Base-by-base conservation (phyloP, 2,329 filamentous ascomycete species). In the Acarospora socialis region DNA sequence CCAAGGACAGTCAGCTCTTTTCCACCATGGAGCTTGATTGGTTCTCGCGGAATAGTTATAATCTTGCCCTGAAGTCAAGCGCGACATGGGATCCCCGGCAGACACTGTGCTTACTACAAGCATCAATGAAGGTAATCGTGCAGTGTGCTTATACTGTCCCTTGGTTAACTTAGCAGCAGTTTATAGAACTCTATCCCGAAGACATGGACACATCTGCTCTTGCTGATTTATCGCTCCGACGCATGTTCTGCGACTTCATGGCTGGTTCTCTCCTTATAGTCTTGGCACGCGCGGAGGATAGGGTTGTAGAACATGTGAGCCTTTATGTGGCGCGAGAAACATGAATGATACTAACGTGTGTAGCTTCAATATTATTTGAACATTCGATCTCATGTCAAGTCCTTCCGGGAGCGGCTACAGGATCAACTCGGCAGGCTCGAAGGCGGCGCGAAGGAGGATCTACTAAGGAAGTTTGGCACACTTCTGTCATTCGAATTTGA, bases 31-130 rank as follows among this genome's bases (percentile, higher is more conserved):
- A 93, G 44, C 60, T 92, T 3, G 68, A 86, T 43, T 92, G 83
- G 83, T 86, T 92, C 49, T 77, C 76, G 21, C 76, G 76, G 40
- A 87, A 81, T 40, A 68, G 78, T 1, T 92, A 92, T 58, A 92
- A 90, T 42, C 52, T 84, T 5, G 76, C 74, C 0, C 54, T 87
- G 4, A 71, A 73, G 38, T 62, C 76, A 36, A 66, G 65, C 42
- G 61, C 64, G 2, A 59, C 67, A 1, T 76, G 77, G 63, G 50
- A 66, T 15, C 60, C 74, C 1, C 49, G 52, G 4, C 53, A 63
- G 29, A 59, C 77, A 0, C 48, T 75, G 3, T 60, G 68, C 3
- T 62, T 92, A 15, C 42, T 70, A 3, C 41, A 50, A 5, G 46
- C 52, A 15, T 68, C 63, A 42, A 50, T 51, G 3, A 53, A 57